Base-by-base conservation (phyloP, 2,329 filamentous ascomycete species). In the Fusarium sp. region DNA sequence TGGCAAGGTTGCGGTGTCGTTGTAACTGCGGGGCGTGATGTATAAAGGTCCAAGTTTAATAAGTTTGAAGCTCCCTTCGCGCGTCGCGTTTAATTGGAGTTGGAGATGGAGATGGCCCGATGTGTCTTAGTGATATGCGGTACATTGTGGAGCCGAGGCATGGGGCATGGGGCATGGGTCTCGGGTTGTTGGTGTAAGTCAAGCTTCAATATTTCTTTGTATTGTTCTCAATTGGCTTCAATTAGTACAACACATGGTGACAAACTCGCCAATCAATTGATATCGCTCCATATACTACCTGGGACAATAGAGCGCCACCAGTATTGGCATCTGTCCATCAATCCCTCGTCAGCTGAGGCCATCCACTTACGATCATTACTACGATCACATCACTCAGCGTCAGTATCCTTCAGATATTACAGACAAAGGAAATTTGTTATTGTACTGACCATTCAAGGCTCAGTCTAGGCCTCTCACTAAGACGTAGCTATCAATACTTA, bases 1-100 rank as follows among this genome's bases (percentile, higher is more conserved):
- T 44, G 31, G n/a, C 22, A 44, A 29, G 36, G 47, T 60, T 57
- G 50, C 38, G 29, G 41, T 54, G 33, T 42, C 15, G 64, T 44
- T 68, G 36, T 18, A 46, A 53, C 42, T 68, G 66, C 38, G 66
- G 66, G 66, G 65, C 64, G 53, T 41, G 52, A 44, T 53, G 46
- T 57, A 50, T 47, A 64, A 69, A 70, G 65, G 58, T 68, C 39
- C 42, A 68, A 68, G 63, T 65, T 62, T 42, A 46, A 25, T 56
- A 46, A 58, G 45, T 20, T 66, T 64, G 58, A 59, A 69, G 66
- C 58, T 69, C 45, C 18, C 45, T 41, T 47, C 27, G 45, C 66
- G 66, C 58, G 66, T 69, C 66, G 65, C 65, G 65, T 62, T 22
- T 61, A 63, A 55, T 57, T 65, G 45, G 46, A 65, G 39, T 45